Conservation (phyloP, 192 early-diverging fungal genomes). For the Haplosporangium gracile region DNA sequence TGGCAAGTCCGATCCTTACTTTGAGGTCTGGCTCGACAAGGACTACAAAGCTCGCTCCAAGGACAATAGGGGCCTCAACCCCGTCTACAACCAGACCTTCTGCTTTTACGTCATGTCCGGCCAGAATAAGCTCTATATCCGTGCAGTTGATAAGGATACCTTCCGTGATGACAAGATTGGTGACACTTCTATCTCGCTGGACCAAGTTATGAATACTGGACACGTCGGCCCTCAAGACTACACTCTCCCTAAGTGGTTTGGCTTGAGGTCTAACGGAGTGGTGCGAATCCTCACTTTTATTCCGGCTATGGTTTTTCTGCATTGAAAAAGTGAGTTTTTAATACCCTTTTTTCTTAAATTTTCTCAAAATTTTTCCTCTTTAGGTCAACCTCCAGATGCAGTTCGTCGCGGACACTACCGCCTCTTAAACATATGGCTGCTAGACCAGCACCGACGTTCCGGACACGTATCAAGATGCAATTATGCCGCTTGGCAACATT, state of each 20-base stretch:
- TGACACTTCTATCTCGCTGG: conserved; percentile 24
- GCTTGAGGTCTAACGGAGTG: conserved; percentile 34
- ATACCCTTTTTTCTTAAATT: background rate
- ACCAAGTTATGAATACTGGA: conserved; percentile 23
- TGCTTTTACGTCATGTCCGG: conserved; percentile 26
- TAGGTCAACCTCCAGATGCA: conserved; percentile 43
- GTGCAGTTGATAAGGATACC: conserved; percentile 47
- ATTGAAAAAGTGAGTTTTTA: background rate
- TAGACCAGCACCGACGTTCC: background rate
- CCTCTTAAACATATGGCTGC: conserved; percentile 1
- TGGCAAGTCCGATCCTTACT: conserved; percentile 20
- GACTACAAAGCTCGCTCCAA: conserved; percentile 22
- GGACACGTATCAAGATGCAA: background rate
- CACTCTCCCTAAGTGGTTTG: conserved; percentile 46
- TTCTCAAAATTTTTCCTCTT: background rate
- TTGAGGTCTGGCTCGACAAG: conserved; percentile 30
- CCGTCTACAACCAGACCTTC: conserved; percentile 12
- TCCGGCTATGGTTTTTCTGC: background rate
- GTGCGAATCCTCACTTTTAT: background rate
- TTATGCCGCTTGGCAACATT: background rate
- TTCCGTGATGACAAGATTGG: conserved; percentile 53
- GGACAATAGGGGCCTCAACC: conserved; percentile 30
- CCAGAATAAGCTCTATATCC: conserved; percentile 43
- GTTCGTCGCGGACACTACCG: conserved; percentile 27
- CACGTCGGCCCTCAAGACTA: conserved; percentile 27